Conservation (phyloP, 129 eudicot genomes). For the Oenanthe sinensis region DNA sequence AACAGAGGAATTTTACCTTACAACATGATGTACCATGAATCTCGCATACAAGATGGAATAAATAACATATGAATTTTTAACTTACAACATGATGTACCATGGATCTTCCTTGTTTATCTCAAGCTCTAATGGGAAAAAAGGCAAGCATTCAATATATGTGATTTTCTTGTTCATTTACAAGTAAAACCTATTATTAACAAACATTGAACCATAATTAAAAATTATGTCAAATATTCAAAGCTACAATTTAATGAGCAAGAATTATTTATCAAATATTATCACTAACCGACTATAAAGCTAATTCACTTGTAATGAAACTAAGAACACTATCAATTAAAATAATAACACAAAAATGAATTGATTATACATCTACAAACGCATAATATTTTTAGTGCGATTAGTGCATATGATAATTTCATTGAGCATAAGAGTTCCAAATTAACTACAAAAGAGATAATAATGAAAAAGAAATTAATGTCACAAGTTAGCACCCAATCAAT, state of each 20-base stretch:
- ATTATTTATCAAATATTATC: too few species aligned
- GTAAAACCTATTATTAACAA: conserved; percentile 40
- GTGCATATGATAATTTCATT: too few species aligned
- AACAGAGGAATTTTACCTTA: conserved; percentile 20
- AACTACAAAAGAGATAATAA: too few species aligned
- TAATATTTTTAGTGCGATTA: too few species aligned
- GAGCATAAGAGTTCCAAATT: too few species aligned
- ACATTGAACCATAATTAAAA: not conserved
- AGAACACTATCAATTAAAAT: too few species aligned
- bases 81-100: conserved; percentile 5
- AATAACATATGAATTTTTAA: conserved; percentile 20
- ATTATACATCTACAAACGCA: too few species aligned
- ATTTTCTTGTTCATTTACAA: conserved; percentile 35
- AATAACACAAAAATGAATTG: too few species aligned
- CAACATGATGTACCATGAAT: conserved; percentile 93
- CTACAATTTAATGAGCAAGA: not conserved
- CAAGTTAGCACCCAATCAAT: too few species aligned
- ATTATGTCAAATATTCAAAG: not conserved
- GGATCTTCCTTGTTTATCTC: not conserved
- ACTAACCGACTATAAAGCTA: too few species aligned
- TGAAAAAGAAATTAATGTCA: too few species aligned
- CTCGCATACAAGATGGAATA: conserved; percentile 14
- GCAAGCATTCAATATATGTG: conserved; percentile 86
- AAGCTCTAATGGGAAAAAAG: conserved; percentile 63
- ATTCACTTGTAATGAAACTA: too few species aligned